Base-by-base conservation (phyloP, 2,329 filamentous ascomycete species). In the Botrytis hyacinthi region DNA sequence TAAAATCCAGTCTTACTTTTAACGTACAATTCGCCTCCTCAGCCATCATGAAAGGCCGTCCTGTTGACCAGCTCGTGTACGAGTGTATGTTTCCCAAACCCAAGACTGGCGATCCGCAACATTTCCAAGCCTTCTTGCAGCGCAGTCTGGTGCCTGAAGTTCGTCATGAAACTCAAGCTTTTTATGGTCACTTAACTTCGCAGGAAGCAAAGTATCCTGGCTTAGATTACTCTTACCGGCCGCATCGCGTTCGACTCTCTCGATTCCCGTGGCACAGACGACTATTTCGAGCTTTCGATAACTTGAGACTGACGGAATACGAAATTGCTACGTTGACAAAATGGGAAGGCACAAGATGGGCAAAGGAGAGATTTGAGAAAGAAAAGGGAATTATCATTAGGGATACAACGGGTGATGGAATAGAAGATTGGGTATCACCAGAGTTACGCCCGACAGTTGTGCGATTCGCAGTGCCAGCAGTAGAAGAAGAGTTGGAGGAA, bases 271-370 rank as follows among this genome's bases (percentile, higher is more conserved):
- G 93, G 88, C 92, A 95, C 82, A 87, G 89, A 75, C 88, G 90
- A 73, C 87, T 95, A 20, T 95, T 95, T 82, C 88, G 90, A 59
- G 91, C 92, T 42, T 94, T 95, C 79, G 91, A 94, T 82, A 84
- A 82, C 40, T 86, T 95, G 37, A 86, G 86, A 61, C 85, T 95
- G 57, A 95, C 92, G 12, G 84, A 88, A 73, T 84, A 85, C 78
- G 92, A 95, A 81, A 93, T 95, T 77, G 86, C 89, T 71, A 85
- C 86, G 67, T 85, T 95, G 80, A 94, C 92, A 74, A 91, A 92
- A 79, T 95, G 92, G 92, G 92, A 95, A 83, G 92, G 92, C 73
- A 95, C 92, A 16, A 90, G 91, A 75, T 95, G 92, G 92, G 93
- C 93, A 75, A 91, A 94, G 80, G 91, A 94, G 80, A 88, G 92